Evolutionary conservation across 768 basidiomycete genomes (phyloP).

Genomic region (Tylopilus plumbeoviolaceoides): DNA sequence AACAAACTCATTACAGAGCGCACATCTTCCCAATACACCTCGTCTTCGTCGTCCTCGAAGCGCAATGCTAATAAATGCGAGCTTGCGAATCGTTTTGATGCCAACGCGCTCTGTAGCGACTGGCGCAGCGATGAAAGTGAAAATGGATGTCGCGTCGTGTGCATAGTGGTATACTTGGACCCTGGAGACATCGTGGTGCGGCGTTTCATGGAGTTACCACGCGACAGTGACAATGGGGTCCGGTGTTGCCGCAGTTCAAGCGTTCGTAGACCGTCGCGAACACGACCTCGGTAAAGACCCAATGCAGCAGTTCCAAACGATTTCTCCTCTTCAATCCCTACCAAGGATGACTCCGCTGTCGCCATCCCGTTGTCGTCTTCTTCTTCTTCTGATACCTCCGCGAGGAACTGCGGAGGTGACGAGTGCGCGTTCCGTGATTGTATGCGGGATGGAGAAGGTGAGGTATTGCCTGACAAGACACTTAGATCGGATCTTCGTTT

Average conservation of each 20-base stretch:
- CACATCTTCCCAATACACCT: slow-evolving; percentile 83
- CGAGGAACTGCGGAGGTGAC: slow-evolving; percentile 29
- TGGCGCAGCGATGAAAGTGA: slow-evolving; percentile 60
- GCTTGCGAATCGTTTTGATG: slow-evolving; percentile 73
- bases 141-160: slow-evolving; percentile 58
- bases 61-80: slow-evolving; percentile 77
- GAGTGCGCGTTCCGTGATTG: slow-evolving; percentile 42
- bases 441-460: slow-evolving; percentile 19
- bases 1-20: slow-evolving; percentile 68
- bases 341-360: slow-evolving; percentile 17
- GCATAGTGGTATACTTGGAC: slow-evolving; percentile 62
- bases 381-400: slow-evolving; percentile 42
- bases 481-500: slow-evolving; percentile 55
- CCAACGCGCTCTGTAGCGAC: slow-evolving; percentile 61
- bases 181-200: slow-evolving; percentile 38
- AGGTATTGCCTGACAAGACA: slow-evolving; percentile 37
- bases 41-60: slow-evolving; percentile 70
- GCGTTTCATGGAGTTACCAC: slow-evolving; percentile 12
- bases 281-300: slow-evolving; percentile 52
- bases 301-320: slow-evolving; percentile 63
- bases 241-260: slow-evolving; percentile 36
- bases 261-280: slow-evolving; percentile 45
- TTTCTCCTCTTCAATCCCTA: slow-evolving; percentile 25
- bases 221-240: slow-evolving; percentile 12
- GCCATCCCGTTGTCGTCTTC: slow-evolving; percentile 28